Base-by-base conservation (phyloP, 1,284 basidiomycete genomes). In the Pseudozyma tsukubaensis region DNA sequence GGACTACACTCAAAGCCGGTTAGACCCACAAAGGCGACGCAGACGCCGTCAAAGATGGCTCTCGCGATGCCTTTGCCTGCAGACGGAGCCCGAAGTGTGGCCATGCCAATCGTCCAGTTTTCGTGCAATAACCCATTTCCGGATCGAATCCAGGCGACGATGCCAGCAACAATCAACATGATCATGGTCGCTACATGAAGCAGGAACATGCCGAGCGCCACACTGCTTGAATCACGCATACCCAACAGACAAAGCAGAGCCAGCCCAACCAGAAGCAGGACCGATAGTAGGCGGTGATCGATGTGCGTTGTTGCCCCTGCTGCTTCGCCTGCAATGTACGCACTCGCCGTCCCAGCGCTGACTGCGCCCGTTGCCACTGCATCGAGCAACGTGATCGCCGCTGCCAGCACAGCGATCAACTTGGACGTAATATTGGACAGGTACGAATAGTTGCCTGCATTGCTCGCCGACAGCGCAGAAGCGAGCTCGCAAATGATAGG, bases 1-100 rank as follows among this genome's bases (percentile, higher is more conserved):
- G 73, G 72, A 37, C 63, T 75, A 58, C 67, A 76, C 52, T 79
- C 78, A 59, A 79, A 56, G 6, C 78, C 78, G 11, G 78, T 79
- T 24, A 79, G 52, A 18, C 78, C 78, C 21, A 79, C 76, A 65
- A 79, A 79, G 29, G 69, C 76, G 13, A 76, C 63, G 40, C 72
- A 72, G 34, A 68, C 50, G 21, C 69, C 76, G 34, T 78, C 76
- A 52, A 78, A 79, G 40, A 79, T 51, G 35, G 62, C 66, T n/a
- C 70, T 32, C 4, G 67, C 74, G 3, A 69, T 65, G 10, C 64
- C 61, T 42, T 71, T 74, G 49, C 68, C 72, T 6, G 65, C 57
- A 0, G 51, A 47, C 1, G 68, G 42, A 4, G 63, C 51, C 9
- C 54, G 40, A 3, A 71, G 34, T 10, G 53, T 13, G 1, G 67